phyloP scores from a whole-genome alignment of 2,329 filamentous ascomycete genomes.

The Colletotrichum trifolii region DNA sequence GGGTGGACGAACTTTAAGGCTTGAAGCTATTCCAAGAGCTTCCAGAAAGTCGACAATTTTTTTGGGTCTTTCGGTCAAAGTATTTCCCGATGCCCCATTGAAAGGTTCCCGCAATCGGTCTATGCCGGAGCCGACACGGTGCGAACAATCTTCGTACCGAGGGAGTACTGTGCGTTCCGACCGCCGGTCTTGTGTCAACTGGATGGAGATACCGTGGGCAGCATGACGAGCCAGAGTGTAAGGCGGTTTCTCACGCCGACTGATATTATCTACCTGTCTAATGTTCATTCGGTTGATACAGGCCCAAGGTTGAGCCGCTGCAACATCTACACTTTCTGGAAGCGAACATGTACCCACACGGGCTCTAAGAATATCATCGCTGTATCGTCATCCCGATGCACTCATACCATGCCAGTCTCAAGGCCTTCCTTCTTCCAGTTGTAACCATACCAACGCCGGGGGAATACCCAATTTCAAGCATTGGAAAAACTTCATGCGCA shows the following conservation, averaged over 20 bases:
- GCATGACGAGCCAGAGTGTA: too few species aligned
- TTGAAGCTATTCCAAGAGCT: constrained; percentile 53
- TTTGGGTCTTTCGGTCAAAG: constrained; percentile 40
- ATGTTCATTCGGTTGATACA: constrained; percentile 16
- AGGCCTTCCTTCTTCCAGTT: background rate
- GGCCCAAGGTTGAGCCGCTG: constrained; percentile 7
- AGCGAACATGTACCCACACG: constrained; percentile 8
- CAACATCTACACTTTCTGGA: constrained; percentile 18
- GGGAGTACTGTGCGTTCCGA: constrained; percentile 5
- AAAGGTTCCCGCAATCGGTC: too few species aligned
- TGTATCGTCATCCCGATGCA: constrained; percentile 20
- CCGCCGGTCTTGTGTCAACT: background rate
- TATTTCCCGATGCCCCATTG: constrained; percentile 36
- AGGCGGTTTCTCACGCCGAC: constrained; percentile 7
- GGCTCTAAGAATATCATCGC: constrained; percentile 22
- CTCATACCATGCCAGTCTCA: constrained; percentile 24
- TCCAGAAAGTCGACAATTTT: constrained; percentile 55
- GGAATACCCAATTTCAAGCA: constrained; percentile 26
- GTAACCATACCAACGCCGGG: constrained; percentile 30
- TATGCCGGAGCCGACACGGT: constrained; percentile 3
- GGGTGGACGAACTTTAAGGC: constrained; percentile 41
- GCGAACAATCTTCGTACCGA: background rate
- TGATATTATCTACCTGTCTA: constrained; percentile 32
- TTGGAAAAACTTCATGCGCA: background rate
- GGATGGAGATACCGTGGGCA: too few species aligned